Evolutionary conservation across 225 moss, liverwort and hornwort genomes (phyloP), one percentile per base, ranked within the genome.

Genomic region (Marchantia polymorpha): DNA sequence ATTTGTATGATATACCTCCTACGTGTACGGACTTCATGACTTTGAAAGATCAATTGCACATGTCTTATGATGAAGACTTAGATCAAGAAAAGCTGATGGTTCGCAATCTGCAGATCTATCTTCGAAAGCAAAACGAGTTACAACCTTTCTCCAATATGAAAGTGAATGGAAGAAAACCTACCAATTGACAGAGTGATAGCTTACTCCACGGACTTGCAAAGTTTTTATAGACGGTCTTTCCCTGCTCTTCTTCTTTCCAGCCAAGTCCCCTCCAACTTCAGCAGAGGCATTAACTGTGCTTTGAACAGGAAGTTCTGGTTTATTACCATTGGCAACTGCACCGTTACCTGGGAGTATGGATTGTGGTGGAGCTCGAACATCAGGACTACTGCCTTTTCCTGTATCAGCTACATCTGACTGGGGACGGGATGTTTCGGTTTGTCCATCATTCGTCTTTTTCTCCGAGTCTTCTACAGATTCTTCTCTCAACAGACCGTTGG

Each of bases 171-270:
- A 29, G 77, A 49, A 60, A 22, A 80, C 82, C 5, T 84, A 99
- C 99, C 99, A 95, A 77, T 95, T 99, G 75, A 99, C 99, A 79
- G 88, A 88, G 81, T 95, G 93, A 68, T 91, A 99, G 82, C 90
- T 95, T 82, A 87, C 86, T 74, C 93, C 95, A 78, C 89, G 92
- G 68, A 95, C 89, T 31, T 92, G 88, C 69, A 99, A 89, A 79
- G 87, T 91, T 88, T 92, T 99, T 81, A 92, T 81, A 73, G 83
- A 90, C 27, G 90, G 88, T 84, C 88, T 95, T 81, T 93, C 99
- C 75, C 92, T 86, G 73, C 77, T 84, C 87, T 89, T 99, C 83
- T 87, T 95, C 85, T 91, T 90, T 66, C 81, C 87, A 80, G 76
- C 74, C 77, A 64, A 81, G 69, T 99, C 94, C 64, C 79, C 83